These are phyloP conservation scores for Willaertia magna DNA, from an alignment of 208 protist species.

Conservation along the genomic window DNA sequence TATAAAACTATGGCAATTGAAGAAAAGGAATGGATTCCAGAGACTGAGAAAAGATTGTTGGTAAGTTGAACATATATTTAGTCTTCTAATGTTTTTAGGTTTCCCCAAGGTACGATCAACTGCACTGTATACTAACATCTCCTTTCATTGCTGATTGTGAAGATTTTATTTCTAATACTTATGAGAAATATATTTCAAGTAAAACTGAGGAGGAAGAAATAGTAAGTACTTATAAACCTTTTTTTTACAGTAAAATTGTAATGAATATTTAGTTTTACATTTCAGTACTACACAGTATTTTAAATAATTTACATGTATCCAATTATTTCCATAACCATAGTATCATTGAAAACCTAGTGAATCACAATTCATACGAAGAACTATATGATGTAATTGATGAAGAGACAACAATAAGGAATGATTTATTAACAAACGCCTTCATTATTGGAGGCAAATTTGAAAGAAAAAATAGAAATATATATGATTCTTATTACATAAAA, in stretches of 20 bases:
- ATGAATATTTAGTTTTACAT: not conserved
- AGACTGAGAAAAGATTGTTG: not conserved
- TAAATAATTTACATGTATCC: not conserved
- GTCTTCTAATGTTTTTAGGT: too few relatives aligned
- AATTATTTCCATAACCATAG: not conserved
- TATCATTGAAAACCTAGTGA: too few relatives aligned
- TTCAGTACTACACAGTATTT: not conserved
- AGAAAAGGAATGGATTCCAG: not conserved
- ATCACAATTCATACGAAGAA: too few relatives aligned
- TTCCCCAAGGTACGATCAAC: not conserved
- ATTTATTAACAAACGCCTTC: too few relatives aligned
- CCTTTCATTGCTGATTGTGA: not conserved
- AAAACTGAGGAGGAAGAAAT: too few relatives aligned
- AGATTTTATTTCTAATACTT: not conserved
- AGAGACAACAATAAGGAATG: too few relatives aligned
- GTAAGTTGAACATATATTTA: too few relatives aligned
- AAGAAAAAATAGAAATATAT: not conserved
- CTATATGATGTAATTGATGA: too few relatives aligned
- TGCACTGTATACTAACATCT: not conserved
- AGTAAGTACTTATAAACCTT: too few relatives aligned
- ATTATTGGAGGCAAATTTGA: not conserved
- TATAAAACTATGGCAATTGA: too few relatives aligned
- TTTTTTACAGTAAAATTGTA: too few relatives aligned
- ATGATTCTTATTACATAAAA: not conserved
- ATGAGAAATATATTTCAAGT: not conserved